Evolutionary conservation across 2,329 filamentous ascomycete species (phyloP).

Genomic region (Cyclaneusma minus): DNA sequence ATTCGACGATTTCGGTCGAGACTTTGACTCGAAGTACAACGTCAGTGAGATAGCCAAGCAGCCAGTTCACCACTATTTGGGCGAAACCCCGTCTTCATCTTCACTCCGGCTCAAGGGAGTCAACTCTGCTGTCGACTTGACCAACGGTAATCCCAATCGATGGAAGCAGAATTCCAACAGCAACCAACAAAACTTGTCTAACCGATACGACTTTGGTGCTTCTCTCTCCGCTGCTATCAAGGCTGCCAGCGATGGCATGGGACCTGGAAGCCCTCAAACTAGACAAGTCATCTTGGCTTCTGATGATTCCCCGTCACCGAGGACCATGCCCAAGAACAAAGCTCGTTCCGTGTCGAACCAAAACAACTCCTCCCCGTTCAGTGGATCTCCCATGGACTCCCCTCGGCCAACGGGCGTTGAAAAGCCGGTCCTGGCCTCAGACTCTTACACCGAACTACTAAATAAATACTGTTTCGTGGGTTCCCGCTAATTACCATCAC

Average conservation of each 20-base stretch:
- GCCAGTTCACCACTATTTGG: slow-evolving; percentile 45
- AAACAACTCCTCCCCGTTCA: slow-evolving; percentile 7
- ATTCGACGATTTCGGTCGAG: slow-evolving; percentile 57
- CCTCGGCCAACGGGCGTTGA: slow-evolving; percentile 34
- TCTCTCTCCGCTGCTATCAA: slow-evolving; percentile 74
- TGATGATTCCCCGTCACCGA: not conserved
- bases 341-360: slow-evolving; percentile 10
- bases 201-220: slow-evolving; percentile 92
- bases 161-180: slow-evolving; percentile 31
- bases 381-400: slow-evolving; percentile 23
- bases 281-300: slow-evolving; percentile 1
- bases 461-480: slow-evolving; percentile 99
- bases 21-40: slow-evolving; percentile 28
- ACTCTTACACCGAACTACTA: slow-evolving; percentile 90
- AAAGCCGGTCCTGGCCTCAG: slow-evolving; percentile 62
- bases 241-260: slow-evolving; percentile 48
- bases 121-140: slow-evolving; percentile 42
- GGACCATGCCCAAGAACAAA: slow-evolving; percentile 4
- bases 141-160: slow-evolving; percentile 22
- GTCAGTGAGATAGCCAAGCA: slow-evolving; percentile 38
- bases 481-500: slow-evolving; percentile 35
- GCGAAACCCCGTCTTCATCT: slow-evolving; percentile 37
- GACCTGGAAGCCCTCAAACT: slow-evolving; percentile 22
- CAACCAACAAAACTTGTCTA: slow-evolving; percentile 65
- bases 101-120: slow-evolving; percentile 56